Conservation (phyloP, 169 alveolate genomes). For the Plasmodium billcollinsi region DNA sequence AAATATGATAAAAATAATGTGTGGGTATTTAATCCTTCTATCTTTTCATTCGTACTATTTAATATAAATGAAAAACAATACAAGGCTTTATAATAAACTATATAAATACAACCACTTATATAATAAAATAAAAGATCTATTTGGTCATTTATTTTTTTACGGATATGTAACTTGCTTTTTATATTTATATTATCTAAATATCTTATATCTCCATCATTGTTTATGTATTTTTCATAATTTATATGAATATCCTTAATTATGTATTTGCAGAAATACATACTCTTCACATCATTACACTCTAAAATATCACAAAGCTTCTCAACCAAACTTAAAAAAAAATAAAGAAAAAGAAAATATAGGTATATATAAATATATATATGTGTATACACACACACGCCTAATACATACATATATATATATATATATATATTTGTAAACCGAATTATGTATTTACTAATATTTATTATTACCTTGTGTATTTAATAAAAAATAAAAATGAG, state of each 20-base stretch:
- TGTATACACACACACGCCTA: not conserved
- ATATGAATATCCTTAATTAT: constrained; percentile 23
- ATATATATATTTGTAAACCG: not conserved
- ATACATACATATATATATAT: not conserved
- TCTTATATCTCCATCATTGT: constrained; percentile 65
- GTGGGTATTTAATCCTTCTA: constrained; percentile 7
- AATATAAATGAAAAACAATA: constrained; percentile 19
- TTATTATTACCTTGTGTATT: constrained; percentile 24
- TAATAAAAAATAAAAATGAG: constrained; percentile 46
- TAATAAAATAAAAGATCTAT: constrained; percentile 33
- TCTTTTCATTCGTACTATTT: constrained; percentile 1
- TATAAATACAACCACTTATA: constrained; percentile 44
- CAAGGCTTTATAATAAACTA: constrained; percentile 41
- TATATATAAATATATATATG: not conserved
- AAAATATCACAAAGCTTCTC: constrained; percentile 37
- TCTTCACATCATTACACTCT: constrained; percentile 51
- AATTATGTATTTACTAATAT: not conserved
- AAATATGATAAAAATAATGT: constrained; percentile 15
- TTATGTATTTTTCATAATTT: constrained; percentile 49
- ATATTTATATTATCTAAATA: constrained; percentile 60
- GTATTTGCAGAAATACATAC: constrained; percentile 58
- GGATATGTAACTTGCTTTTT: constrained; percentile 13
- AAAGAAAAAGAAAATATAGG: not conserved
- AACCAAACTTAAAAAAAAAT: constrained; percentile 13
- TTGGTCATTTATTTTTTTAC: constrained; percentile 17